These are phyloP conservation scores for Leccinum barrowsii DNA, from an alignment of 768 basidiomycete genomes.

Conservation along the genomic window DNA sequence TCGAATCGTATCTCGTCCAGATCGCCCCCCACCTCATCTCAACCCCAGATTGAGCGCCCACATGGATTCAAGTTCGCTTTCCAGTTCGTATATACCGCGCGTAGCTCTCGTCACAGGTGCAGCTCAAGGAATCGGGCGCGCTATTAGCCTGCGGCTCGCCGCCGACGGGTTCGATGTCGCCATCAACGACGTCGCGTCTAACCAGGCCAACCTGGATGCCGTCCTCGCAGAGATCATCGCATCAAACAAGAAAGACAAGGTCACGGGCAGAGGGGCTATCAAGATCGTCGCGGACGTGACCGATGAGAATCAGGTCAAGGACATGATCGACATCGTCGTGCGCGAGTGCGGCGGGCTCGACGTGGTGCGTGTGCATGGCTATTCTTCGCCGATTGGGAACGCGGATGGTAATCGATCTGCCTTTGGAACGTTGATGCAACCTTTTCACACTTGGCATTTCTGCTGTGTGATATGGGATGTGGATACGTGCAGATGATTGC, in stretches of 20 bases:
- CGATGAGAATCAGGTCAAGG: slow-evolving; percentile 5
- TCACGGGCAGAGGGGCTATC: neutral
- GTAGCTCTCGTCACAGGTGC: slow-evolving; percentile 45
- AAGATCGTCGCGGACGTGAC: slow-evolving; percentile 2
- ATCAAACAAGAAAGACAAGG: neutral
- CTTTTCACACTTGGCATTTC: neutral
- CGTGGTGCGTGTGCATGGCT: slow-evolving; percentile 6
- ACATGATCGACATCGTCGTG: slow-evolving; percentile 10
- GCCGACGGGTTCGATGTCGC: slow-evolving; percentile 40
- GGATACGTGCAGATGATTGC: slow-evolving; percentile 8
- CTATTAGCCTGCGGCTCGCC: slow-evolving; percentile 45
- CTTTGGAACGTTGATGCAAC: neutral
- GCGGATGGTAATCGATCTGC: neutral
- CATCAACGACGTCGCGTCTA: slow-evolving; percentile 39
- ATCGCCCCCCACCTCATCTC: neutral
- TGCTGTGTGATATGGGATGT: neutral
- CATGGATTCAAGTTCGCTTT: neutral
- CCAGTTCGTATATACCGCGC: neutral
- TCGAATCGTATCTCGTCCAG: neutral
- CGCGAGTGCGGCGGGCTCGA: slow-evolving; percentile 10
- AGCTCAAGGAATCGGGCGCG: slow-evolving; percentile 46
- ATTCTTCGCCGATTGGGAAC: neutral
- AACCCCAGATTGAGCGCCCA: neutral
- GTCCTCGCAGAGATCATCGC: neutral
- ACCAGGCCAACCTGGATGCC: slow-evolving; percentile 2